These are phyloP conservation scores for Xylaria sp. DNA, from an alignment of 2,329 filamentous ascomycete species.

Conservation along the genomic window DNA sequence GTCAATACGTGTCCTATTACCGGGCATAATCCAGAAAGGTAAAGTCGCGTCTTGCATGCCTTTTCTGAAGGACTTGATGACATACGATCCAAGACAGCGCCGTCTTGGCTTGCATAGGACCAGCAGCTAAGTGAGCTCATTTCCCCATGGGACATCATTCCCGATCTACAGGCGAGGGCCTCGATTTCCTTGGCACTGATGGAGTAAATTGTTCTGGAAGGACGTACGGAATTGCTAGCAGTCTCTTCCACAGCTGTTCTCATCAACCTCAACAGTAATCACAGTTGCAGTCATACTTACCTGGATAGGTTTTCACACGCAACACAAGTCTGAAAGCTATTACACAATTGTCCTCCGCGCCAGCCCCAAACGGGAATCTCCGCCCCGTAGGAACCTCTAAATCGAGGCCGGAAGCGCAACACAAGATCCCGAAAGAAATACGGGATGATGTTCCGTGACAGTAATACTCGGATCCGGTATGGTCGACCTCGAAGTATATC, in stretches of 20 bases:
- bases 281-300: not conserved
- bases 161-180: not conserved
- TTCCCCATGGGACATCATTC: slow-evolving; percentile 1
- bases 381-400: slow-evolving; percentile 5
- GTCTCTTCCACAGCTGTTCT: not conserved
- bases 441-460: slow-evolving; percentile 17
- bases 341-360: not conserved
- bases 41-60: not conserved
- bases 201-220: not conserved
- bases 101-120: slow-evolving; percentile 24
- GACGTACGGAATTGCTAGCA: not conserved
- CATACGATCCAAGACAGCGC: not conserved
- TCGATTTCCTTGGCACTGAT: slow-evolving; percentile 21
- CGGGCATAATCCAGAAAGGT: not conserved
- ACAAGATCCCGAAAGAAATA: slow-evolving; percentile 20
- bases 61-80: not conserved
- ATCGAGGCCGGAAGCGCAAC: slow-evolving; percentile 26
- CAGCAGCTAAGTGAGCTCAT: slow-evolving; percentile 3
- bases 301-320: not conserved
- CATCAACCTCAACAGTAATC: slow-evolving; percentile 13
- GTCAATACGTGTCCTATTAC: slow-evolving; percentile 9
- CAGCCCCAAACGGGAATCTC: slow-evolving; percentile 10
- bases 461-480: slow-evolving; percentile 28
- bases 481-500: slow-evolving; percentile 7
- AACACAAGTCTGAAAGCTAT: not conserved